Base-by-base conservation (phyloP, 192 early-diverging fungal species). In the Fimicolochytrium jonesii region DNA sequence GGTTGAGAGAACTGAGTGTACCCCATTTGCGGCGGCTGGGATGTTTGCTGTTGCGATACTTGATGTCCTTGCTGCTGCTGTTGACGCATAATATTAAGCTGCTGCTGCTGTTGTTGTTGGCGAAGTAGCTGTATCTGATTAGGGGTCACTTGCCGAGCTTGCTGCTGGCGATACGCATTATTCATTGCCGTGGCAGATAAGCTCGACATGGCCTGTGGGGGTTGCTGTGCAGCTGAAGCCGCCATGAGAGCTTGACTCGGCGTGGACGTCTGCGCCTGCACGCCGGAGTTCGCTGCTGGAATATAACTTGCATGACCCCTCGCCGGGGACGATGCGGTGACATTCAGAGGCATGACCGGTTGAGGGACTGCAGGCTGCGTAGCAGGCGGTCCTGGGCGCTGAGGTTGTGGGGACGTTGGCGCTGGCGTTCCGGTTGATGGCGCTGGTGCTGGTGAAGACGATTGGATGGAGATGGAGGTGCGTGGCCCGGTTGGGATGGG, bases 71-170 rank as follows among this genome's bases (percentile, higher is more conserved):
- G 36, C 11, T 44, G 41, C 31, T 66, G 64, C 45, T 66, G 64
- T 35, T 47, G 52, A n/a, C 20, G 39, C 45, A 47, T 36, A 17
- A 39, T 18, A n/a, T 20, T 17, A 29, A 55, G 61, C 42, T 64
- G 61, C 17, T 55, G 61, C 22, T 52, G 56, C 25, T 59, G 56
- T 25, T 66, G 64, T 29, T 66, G 64, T 36, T 49, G 42, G 17
- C 46, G 64, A 30, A 28, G 36, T 29, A 45, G 43, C 66, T 59
- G 56, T 6, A 34, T n/a, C n/a, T n/a, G n/a, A n/a, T n/a, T n/a
- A n/a, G n/a, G n/a, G n/a, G n/a, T n/a, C n/a, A n/a, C n/a, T n/a
- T 35, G 26, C 52, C 55, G 62, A 7, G 30, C 22, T 25, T 55
- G 30, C 57, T 53, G 49, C 9, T 30, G 62, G 23, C 45, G 36